Percentiles rank a stretch among this genome's conserved stretches.
Evolutionary conservation across 2,329 filamentous ascomycete genomes (phyloP).

Genomic region (Seiridium cupressi): DNA sequence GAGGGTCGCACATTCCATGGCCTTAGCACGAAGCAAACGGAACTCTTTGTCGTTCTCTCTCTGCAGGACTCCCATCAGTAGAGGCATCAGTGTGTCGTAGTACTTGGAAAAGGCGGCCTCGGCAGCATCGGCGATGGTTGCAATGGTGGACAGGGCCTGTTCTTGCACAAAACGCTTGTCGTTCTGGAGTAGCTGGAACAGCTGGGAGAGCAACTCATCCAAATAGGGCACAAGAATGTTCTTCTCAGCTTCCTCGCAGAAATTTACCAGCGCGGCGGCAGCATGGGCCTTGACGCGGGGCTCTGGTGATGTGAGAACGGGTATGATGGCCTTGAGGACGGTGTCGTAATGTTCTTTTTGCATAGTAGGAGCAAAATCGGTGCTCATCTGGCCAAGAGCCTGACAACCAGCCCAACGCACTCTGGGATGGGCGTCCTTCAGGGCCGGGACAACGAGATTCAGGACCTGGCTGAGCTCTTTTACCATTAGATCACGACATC

Average conservation of each 20-base stretch:
- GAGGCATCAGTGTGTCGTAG: conserved; percentile 93
- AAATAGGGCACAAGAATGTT: conserved; percentile 88
- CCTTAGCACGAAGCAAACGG: conserved; percentile 87
- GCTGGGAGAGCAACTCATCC: conserved; percentile 78
- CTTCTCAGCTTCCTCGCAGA: conserved; percentile 97
- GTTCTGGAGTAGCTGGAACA: conserved; percentile 85
- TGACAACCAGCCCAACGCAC: conserved; percentile 98
- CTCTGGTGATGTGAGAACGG: conserved; percentile 85
- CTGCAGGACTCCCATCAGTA: conserved; percentile 84
- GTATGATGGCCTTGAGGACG: conserved; percentile 87
- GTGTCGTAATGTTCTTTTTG: conserved; percentile 90
- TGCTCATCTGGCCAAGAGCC: conserved; percentile 99
- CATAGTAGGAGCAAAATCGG: conserved; percentile 97
- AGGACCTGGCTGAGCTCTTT: conserved; percentile 92
- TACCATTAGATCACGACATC: conserved; percentile 93
- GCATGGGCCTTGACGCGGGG: conserved; percentile 95
- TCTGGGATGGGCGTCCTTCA: conserved; percentile 86
- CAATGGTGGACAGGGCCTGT: conserved; percentile 95
- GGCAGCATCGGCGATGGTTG: conserved; percentile 97
- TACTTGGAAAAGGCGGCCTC: conserved; percentile 94
- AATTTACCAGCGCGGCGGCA: conserved; percentile 96
- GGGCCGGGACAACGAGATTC: conserved; percentile 87
- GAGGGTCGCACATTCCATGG: conserved; percentile 97
- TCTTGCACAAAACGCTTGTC: conserved; percentile 97
- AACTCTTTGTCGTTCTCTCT: conserved; percentile 93